Conservation (phyloP, 2,329 filamentous ascomycete species). For the Stromatinia cepivora region DNA sequence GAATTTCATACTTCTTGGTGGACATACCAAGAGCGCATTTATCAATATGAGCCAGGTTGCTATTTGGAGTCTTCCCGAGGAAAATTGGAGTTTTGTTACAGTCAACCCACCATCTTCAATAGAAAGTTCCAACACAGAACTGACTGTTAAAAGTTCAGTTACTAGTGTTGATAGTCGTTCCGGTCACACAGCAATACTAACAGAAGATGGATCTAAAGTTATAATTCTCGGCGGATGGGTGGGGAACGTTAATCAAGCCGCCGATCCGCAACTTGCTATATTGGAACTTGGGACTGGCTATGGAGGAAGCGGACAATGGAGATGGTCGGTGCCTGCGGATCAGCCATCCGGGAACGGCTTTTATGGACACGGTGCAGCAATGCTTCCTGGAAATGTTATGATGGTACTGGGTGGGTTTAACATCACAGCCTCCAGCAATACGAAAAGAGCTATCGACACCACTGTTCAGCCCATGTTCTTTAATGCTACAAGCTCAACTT, state of each 20-base stretch:
- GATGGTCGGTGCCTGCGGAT: constrained; percentile 61
- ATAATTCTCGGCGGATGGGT: constrained; percentile 91
- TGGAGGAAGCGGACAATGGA: constrained; percentile 68
- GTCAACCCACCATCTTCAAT: constrained; percentile 51
- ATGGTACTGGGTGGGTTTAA: constrained; percentile 65
- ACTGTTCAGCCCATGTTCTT: constrained; percentile 49
- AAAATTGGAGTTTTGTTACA: constrained; percentile 79
- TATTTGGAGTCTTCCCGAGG: constrained; percentile 81
- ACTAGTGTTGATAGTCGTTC: constrained; percentile 67
- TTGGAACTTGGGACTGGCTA: constrained; percentile 75
- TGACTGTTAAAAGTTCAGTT: constrained; percentile 50
- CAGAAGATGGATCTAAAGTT: constrained; percentile 73
- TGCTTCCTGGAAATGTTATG: constrained; percentile 67
- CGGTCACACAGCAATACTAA: constrained; percentile 83
- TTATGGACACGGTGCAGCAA: constrained; percentile 63
- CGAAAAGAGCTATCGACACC: constrained; percentile 46
- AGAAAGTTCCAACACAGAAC: constrained; percentile 51
- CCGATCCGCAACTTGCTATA: constrained; percentile 77
- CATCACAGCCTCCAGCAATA: constrained; percentile 43
- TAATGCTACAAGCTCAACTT: constrained; percentile 60
- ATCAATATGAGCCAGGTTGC: constrained; percentile 93
- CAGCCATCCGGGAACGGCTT: constrained; percentile 51
- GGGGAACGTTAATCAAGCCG: constrained; percentile 72
- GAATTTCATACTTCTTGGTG: constrained; percentile 79
- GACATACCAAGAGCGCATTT: constrained; percentile 80